Evolutionary conservation across 163 green algal genomes (phyloP).

Genomic region (Prototheca stagnorum): DNA sequence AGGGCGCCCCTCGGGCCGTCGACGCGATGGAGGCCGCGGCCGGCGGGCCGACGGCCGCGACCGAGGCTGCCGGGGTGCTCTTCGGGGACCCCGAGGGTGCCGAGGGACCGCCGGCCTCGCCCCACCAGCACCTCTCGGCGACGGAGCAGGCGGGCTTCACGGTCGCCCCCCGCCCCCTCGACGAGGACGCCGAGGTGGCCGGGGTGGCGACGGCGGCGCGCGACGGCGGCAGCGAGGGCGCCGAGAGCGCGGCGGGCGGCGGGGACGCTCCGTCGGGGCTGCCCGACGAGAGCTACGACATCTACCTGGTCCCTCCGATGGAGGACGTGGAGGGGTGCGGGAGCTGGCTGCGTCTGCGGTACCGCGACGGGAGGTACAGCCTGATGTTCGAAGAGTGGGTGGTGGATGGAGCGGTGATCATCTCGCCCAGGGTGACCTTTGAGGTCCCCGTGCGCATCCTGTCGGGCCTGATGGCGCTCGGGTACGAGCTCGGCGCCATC

Average conservation of each 20-base stretch:
- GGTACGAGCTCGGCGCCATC: slow-evolving; percentile 85
- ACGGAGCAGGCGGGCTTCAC: too few relatives aligned
- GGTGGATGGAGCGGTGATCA: slow-evolving; percentile 70
- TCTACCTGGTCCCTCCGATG: slow-evolving; percentile 73
- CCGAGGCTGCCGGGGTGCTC: too few relatives aligned
- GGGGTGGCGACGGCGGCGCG: too few relatives aligned
- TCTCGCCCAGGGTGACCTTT: slow-evolving; percentile 80
- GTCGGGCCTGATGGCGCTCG: slow-evolving; percentile 89
- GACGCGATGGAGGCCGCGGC: too few relatives aligned
- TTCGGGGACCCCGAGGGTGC: too few relatives aligned
- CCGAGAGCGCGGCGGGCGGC: too few relatives aligned
- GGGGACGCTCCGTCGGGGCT: not conserved
- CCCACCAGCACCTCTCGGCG: too few relatives aligned
- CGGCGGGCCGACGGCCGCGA: too few relatives aligned
- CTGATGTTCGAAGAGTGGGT: slow-evolving; percentile 97
- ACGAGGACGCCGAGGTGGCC: not conserved
- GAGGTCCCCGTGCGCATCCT: slow-evolving; percentile 82
- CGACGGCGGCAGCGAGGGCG: not conserved
- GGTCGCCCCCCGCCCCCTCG: too few relatives aligned
- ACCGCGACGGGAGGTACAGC: slow-evolving; percentile 82
- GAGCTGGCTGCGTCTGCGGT: slow-evolving; percentile 92
- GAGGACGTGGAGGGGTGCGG: slow-evolving; percentile 90
- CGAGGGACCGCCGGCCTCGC: too few relatives aligned
- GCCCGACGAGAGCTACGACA: slow-evolving; percentile 84
- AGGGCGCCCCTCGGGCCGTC: not conserved